These are phyloP conservation scores for Pseudofabraea citricarpa DNA, from an alignment of 2,329 filamentous ascomycete species.

Conservation along the genomic window DNA sequence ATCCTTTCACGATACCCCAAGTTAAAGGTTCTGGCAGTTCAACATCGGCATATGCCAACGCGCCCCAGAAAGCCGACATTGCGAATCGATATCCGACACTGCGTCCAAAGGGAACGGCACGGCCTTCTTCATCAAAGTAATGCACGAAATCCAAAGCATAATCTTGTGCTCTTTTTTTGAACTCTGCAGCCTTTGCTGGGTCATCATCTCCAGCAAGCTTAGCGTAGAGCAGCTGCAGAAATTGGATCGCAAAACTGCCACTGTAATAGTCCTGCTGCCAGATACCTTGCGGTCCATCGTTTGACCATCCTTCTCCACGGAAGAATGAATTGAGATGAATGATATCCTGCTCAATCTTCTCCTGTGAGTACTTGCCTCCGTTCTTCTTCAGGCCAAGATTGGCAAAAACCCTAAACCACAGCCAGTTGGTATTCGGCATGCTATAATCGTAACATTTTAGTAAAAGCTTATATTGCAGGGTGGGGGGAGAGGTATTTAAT, in stretches of 20 bases:
- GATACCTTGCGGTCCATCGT: slow-evolving; percentile 73
- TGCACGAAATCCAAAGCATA: slow-evolving; percentile 69
- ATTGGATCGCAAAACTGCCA: slow-evolving; percentile 77
- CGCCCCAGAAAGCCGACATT: slow-evolving; percentile 81
- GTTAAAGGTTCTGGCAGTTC: slow-evolving; percentile 67
- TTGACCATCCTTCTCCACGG: slow-evolving; percentile 77
- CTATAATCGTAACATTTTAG: slow-evolving; percentile 37
- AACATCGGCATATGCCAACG: slow-evolving; percentile 69
- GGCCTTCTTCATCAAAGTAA: slow-evolving; percentile 69
- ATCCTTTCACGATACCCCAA: slow-evolving; percentile 75
- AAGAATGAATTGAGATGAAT: slow-evolving; percentile 77
- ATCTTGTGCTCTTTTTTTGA: slow-evolving; percentile 60
- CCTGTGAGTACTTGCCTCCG: slow-evolving; percentile 64
- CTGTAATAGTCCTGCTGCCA: slow-evolving; percentile 87
- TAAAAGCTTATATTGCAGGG: too few species aligned
- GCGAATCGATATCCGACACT: slow-evolving; percentile 80
- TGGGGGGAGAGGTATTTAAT: too few species aligned
- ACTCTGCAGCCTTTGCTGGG: slow-evolving; percentile 60
- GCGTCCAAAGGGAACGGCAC: slow-evolving; percentile 71
- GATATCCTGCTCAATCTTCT: slow-evolving; percentile 69
- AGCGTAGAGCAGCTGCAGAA: slow-evolving; percentile 71
- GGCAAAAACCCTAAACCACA: slow-evolving; percentile 83
- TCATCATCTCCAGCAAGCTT: slow-evolving; percentile 66
- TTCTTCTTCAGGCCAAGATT: slow-evolving; percentile 75
- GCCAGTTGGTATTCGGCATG: slow-evolving; percentile 65